Evolutionary conservation across 768 basidiomycete genomes (phyloP).

Genomic region (Pleurotus eryngii): DNA sequence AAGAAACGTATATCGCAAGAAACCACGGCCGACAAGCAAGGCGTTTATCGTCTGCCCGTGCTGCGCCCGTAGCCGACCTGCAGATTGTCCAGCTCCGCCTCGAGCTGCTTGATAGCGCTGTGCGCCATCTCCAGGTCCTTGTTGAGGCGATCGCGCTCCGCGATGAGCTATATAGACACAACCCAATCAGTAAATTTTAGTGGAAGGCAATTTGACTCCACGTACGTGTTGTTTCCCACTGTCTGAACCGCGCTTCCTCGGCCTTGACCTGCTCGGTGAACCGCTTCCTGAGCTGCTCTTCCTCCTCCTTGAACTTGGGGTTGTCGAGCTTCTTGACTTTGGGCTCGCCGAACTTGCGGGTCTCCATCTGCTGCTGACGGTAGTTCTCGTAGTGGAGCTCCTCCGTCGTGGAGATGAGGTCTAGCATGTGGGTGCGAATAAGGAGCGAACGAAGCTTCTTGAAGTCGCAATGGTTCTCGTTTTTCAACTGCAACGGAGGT

Average conservation of each 20-base stretch:
- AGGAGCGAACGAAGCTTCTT: conserved; percentile 93
- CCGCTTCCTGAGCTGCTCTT: conserved; percentile 92
- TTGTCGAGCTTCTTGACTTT: conserved; percentile 99
- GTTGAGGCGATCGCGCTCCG: conserved; percentile 97
- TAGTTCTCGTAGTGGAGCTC: conserved; percentile 98
- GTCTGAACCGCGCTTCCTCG: conserved; percentile 95
- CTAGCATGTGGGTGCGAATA: conserved; percentile 98
- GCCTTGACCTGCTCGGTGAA: conserved; percentile 99
- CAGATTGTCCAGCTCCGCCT: conserved; percentile 86
- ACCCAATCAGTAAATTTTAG: conserved; percentile 8
- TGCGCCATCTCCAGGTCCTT: conserved; percentile 95
- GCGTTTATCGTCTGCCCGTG: conserved; percentile 55
- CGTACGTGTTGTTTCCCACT: conserved; percentile 97
- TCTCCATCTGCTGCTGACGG: conserved; percentile 98
- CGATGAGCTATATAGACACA: conserved; percentile 72
- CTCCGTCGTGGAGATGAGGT: conserved; percentile 94
- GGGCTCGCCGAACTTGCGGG: conserved; percentile 96
- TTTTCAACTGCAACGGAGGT: conserved; percentile 73
- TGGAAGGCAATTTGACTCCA: conserved; percentile 15
- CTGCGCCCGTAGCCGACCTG: conserved; percentile 81
- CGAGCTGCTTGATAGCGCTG: conserved; percentile 87
- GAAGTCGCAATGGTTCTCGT: conserved; percentile 99
- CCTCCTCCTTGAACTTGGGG: conserved; percentile 99
- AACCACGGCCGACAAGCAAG: too few relatives aligned
- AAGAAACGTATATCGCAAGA: background rate